phyloP scores from a whole-genome alignment of 2,329 filamentous ascomycete species.

The Pezicula carpinea region DNA sequence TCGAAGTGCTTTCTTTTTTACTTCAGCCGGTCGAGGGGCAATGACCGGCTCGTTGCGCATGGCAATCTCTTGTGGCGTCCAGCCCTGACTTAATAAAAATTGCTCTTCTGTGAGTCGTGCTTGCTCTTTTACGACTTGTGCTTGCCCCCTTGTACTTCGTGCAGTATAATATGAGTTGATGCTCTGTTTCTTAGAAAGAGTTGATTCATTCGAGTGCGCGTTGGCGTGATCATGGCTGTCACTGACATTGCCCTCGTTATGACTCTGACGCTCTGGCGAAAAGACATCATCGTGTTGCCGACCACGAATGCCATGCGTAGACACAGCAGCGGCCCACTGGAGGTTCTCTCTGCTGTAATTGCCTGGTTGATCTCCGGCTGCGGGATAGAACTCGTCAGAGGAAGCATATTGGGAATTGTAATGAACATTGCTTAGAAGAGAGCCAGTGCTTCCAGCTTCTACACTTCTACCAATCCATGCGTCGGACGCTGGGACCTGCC shows the following conservation, averaged over 20 bases:
- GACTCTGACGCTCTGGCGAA: slow-evolving; percentile 6
- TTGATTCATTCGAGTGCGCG: background rate
- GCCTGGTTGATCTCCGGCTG: too few species aligned
- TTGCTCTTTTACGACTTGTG: background rate
- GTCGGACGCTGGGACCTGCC: slow-evolving; percentile 13
- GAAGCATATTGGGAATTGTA: too few species aligned
- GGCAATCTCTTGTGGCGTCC: slow-evolving; percentile 25
- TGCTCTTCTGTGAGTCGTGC: background rate
- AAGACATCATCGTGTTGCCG: slow-evolving; percentile 20
- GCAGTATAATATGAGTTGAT: slow-evolving; percentile 16
- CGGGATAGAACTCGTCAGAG: too few species aligned
- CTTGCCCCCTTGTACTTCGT: slow-evolving; percentile 4
- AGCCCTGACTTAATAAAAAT: slow-evolving; percentile 1
- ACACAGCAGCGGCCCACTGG: slow-evolving; percentile 10
- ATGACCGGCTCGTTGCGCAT: slow-evolving; percentile 16
- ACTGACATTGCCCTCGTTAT: slow-evolving; percentile 1
- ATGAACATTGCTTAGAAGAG: too few species aligned
- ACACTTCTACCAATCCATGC: background rate
- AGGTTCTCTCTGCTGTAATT: slow-evolving; percentile 4
- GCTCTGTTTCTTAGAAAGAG: slow-evolving; percentile 10
- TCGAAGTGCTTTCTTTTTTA: slow-evolving; percentile 28
- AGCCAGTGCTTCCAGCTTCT: background rate
- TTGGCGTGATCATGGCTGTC: background rate
- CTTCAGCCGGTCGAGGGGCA: slow-evolving; percentile 12
- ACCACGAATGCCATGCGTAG: slow-evolving; percentile 6